Evolutionary conservation across 1,284 basidiomycete genomes (phyloP).

Genomic region (Apiotrichum veenhuisii): DNA sequence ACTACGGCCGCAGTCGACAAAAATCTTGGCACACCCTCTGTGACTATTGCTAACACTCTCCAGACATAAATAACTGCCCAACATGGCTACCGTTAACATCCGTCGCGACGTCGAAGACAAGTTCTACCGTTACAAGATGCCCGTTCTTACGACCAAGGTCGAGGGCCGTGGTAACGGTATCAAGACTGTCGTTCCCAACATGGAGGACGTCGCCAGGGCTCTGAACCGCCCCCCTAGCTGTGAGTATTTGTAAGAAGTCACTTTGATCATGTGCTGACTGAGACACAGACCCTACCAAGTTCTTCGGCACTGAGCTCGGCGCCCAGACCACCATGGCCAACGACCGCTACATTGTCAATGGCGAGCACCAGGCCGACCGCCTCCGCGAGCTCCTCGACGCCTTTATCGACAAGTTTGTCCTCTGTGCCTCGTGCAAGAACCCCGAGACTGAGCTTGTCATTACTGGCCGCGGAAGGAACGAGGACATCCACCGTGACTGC

Average conservation of each 20-base stretch:
- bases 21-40: background rate
- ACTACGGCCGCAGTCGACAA: background rate
- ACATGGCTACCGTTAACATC: conserved; percentile 91
- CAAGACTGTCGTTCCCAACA: conserved; percentile 98
- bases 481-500: conserved; percentile 92
- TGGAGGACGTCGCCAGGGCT: conserved; percentile 95
- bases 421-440: conserved; percentile 98
- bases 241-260: conserved; percentile 31
- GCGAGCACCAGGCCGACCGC: conserved; percentile 86
- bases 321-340: conserved; percentile 95
- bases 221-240: conserved; percentile 86
- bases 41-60: background rate
- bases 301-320: conserved; percentile 97
- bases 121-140: conserved; percentile 70
- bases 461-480: conserved; percentile 62
- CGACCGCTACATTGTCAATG: conserved; percentile 98
- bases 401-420: conserved; percentile 98
- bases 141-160: conserved; percentile 89
- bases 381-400: conserved; percentile 92
- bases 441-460: conserved; percentile 96
- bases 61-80: conserved; percentile 44
- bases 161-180: conserved; percentile 99
- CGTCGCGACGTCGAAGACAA: conserved; percentile 91
- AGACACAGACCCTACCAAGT: conserved; percentile 84
- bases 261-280: background rate